These are phyloP conservation scores for Juglanconis oblonga DNA, from an alignment of 2,329 filamentous ascomycete genomes.

Conservation along the genomic window DNA sequence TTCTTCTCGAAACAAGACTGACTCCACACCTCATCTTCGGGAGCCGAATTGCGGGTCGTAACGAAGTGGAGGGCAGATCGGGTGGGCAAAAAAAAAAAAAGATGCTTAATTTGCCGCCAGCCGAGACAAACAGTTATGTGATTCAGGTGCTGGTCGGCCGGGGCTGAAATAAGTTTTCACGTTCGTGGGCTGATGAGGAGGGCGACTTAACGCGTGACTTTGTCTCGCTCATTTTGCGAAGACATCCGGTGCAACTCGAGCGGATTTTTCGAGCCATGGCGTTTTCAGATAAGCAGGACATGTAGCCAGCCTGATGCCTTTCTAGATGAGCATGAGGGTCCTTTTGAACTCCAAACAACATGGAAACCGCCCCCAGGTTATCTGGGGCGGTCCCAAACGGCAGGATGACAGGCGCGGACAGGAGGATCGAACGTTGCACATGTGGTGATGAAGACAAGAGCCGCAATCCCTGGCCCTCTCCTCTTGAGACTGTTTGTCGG, in stretches of 20 bases:
- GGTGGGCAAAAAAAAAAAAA: neutral
- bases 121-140: neutral
- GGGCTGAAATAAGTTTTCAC: neutral
- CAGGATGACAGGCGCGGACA: neutral
- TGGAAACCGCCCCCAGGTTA: neutral
- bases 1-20: neutral
- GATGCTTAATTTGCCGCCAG: slow-evolving; percentile 8
- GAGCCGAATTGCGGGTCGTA: slow-evolving; percentile 1
- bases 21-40: neutral
- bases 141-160: neutral
- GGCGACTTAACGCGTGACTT: too few species aligned
- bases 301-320: too few species aligned
- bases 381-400: neutral
- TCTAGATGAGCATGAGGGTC: too few species aligned
- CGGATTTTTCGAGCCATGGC: too few species aligned
- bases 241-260: too few species aligned
- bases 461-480: neutral
- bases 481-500: neutral
- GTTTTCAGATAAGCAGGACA: too few species aligned
- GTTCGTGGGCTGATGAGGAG: neutral
- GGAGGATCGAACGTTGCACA: neutral
- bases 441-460: neutral
- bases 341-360: neutral
- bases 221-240: too few species aligned
- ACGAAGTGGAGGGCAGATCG: neutral